These are phyloP conservation scores for Hanseniaspora taiwanica DNA, from an alignment of 805 yeast genomes.

Conservation along the genomic window DNA sequence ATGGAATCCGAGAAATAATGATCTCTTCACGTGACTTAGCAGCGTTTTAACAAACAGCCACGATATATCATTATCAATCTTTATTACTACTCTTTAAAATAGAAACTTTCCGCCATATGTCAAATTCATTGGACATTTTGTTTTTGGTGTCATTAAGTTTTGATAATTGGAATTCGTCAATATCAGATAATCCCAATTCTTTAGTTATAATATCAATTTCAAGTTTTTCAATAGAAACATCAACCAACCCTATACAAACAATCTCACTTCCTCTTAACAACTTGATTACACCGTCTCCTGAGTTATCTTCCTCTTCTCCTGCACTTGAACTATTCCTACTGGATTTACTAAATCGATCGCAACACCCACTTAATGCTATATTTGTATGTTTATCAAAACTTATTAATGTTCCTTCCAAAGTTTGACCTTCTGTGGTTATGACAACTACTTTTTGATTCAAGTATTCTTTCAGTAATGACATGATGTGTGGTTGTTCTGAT, in stretches of 20 bases:
- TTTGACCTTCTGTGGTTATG: slow-evolving; percentile 44
- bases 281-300: no score
- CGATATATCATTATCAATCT: not conserved
- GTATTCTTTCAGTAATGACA: slow-evolving; percentile 23
- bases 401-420: slow-evolving; percentile 33
- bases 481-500: slow-evolving; percentile 1
- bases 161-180: slow-evolving; percentile 16
- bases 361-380: slow-evolving; percentile 28
- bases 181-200: no score
- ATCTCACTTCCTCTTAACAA: slow-evolving; percentile 22
- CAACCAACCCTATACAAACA: slow-evolving; percentile 19
- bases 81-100: slow-evolving; percentile 3
- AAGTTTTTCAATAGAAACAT: slow-evolving; percentile 4
- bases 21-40: no score
- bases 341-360: not conserved
- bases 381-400: slow-evolving; percentile 61
- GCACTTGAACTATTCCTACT: not conserved
- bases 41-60: no score
- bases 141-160: slow-evolving; percentile 17
- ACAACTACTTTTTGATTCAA: slow-evolving; percentile 36
- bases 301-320: slow-evolving; percentile 3
- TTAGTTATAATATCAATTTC: no score
- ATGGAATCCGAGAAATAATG: no score
- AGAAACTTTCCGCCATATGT: slow-evolving; percentile 19
- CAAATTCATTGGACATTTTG: slow-evolving; percentile 14